Evolutionary conservation across 2,329 filamentous ascomycete genomes (phyloP).

Genomic region (Fusarium redolens): DNA sequence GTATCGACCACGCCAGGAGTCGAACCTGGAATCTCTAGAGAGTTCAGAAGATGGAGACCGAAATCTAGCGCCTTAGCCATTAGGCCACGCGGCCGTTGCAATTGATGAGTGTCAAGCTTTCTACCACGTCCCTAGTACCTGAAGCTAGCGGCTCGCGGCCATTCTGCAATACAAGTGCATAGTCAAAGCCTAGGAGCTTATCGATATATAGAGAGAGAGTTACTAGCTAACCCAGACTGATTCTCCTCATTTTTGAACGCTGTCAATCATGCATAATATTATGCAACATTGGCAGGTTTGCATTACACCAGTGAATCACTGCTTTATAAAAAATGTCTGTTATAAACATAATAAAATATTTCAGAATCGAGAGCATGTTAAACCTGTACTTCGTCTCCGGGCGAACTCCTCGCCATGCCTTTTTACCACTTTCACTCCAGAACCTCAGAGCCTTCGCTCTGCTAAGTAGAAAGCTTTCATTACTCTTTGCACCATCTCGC

Average conservation of each 20-base stretch:
- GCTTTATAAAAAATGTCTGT: no score
- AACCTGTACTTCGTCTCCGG: background rate
- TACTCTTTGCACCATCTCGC: no score
- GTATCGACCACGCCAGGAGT: conserved; percentile 29
- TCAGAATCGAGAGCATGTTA: background rate
- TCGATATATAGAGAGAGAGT: no score
- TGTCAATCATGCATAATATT: background rate
- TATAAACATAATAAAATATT: no score
- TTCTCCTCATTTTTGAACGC: no score
- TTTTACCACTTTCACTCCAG: background rate
- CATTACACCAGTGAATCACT: background rate
- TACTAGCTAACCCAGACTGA: no score
- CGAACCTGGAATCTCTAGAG: conserved; percentile 37
- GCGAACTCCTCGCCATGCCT: background rate
- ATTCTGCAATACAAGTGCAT: no score
- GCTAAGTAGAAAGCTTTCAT: no score
- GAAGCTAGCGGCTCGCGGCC: no score
- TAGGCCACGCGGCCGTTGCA: conserved; percentile 27
- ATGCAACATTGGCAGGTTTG: background rate
- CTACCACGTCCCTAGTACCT: no score
- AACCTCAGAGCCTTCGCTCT: no score
- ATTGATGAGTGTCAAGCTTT: background rate
- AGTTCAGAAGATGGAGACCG: conserved; percentile 19
- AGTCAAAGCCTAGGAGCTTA: no score
- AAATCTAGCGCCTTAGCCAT: conserved; percentile 37